Percentiles rank a stretch among this genome's conserved stretches.
Evolutionary conservation across 2,329 filamentous ascomycete species (phyloP).

Genomic region (Magnaporthiopsis poae): DNA sequence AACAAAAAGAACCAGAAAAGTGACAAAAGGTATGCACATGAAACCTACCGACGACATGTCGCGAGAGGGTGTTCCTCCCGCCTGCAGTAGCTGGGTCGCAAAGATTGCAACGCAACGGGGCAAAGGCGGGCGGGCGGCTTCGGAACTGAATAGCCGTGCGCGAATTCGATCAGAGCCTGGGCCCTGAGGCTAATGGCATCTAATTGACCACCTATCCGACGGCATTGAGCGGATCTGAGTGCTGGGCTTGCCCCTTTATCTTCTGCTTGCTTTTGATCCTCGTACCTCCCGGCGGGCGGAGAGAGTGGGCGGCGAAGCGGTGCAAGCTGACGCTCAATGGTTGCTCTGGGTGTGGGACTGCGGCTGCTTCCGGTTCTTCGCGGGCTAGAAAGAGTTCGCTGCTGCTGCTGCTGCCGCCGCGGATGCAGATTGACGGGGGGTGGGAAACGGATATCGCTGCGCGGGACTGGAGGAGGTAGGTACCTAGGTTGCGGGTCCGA

Average conservation of each 20-base stretch:
- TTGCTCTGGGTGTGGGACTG: background rate
- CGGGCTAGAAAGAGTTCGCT: background rate
- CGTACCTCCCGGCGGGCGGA: background rate
- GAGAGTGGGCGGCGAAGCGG: background rate
- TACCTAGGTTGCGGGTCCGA: background rate
- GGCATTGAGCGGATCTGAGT: background rate
- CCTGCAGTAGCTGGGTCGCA: background rate
- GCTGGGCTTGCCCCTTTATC: background rate
- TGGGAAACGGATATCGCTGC: background rate
- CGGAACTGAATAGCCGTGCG: background rate
- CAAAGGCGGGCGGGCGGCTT: background rate
- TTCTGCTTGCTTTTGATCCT: background rate
- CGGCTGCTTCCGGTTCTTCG: background rate
- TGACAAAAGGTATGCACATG: background rate
- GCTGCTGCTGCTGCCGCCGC: no score
- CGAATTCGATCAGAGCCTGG: background rate
- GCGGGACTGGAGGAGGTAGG: background rate
- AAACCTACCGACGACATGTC: conserved; percentile 7
- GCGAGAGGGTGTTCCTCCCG: background rate
- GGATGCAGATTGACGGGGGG: background rate
- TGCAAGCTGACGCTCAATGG: background rate
- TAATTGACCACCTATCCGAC: background rate
- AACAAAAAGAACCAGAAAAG: background rate
- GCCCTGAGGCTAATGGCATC: background rate
- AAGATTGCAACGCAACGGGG: background rate